Percentiles rank a stretch among this genome's conserved stretches.
phyloP scores from a whole-genome alignment of 495 filamentous ascomycete species.

The Sabuloglossum arenarium region DNA sequence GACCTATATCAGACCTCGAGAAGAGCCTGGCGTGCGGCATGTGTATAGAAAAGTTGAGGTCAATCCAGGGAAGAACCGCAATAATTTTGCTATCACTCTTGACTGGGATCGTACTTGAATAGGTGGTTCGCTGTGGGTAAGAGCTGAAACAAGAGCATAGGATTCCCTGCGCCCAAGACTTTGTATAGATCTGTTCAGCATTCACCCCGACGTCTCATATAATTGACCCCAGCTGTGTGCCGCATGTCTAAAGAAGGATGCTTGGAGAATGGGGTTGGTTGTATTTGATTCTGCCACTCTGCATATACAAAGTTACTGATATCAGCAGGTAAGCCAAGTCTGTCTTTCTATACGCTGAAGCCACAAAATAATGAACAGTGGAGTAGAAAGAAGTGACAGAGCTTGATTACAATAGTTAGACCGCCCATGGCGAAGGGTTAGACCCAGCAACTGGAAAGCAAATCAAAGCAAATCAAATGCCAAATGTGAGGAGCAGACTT shows the following conservation, averaged over 20 bases:
- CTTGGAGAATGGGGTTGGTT: background rate
- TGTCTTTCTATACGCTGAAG: background rate
- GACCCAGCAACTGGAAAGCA: background rate
- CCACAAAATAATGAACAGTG: background rate
- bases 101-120: conserved; percentile 8
- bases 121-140: background rate
- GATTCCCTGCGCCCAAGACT: background rate
- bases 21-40: conserved; percentile 11
- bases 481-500: background rate
- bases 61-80: conserved; percentile 48
- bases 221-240: background rate
- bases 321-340: too few species aligned
- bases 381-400: background rate
- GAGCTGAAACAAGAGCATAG: background rate
- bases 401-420: too few species aligned
- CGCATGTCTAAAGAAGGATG: background rate
- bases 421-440: too few species aligned
- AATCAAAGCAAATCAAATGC: background rate
- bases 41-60: conserved; percentile 50
- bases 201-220: too few species aligned
- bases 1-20: conserved; percentile 23
- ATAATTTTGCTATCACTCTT: conserved; percentile 75
- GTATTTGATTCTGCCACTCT: too few species aligned
- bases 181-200: background rate
- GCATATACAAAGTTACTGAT: too few species aligned